These are phyloP conservation scores for Eucalyptus pauciflora DNA, from an alignment of 345 rosid species.

Conservation along the genomic window DNA sequence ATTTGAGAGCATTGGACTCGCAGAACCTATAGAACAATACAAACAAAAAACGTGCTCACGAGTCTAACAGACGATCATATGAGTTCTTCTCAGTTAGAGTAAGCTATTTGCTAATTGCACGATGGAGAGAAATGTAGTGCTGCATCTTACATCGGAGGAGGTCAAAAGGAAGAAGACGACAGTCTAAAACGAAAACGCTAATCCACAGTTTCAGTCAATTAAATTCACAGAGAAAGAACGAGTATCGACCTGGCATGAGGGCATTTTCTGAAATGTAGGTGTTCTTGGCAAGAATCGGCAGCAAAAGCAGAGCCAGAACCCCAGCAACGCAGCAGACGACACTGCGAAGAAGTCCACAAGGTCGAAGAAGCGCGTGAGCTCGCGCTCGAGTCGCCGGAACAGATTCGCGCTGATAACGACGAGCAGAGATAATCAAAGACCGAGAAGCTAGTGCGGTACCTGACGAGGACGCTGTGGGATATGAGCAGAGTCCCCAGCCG, in stretches of 20 bases:
- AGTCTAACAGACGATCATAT: neutral
- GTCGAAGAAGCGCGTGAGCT: neutral
- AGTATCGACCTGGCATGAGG: slow-evolving; percentile 83
- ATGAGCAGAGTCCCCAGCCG: slow-evolving; percentile 70
- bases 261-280: slow-evolving; percentile 97
- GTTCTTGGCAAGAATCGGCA: slow-evolving; percentile 87
- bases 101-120: neutral
- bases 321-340: slow-evolving; percentile 72
- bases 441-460: slow-evolving; percentile 17
- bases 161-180: neutral
- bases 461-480: slow-evolving; percentile 58
- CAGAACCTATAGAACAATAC: slow-evolving; percentile 47
- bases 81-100: neutral
- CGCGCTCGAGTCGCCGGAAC: neutral
- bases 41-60: neutral
- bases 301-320: slow-evolving; percentile 52
- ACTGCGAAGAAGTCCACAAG: slow-evolving; percentile 17
- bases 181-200: neutral
- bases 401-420: neutral
- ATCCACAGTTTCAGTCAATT: neutral
- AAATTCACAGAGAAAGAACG: neutral
- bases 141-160: neutral
- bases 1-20: slow-evolving; percentile 71
- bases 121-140: neutral
- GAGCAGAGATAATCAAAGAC: neutral